A percentile compares a stretch with the other conserved stretches of the same genome.
Conservation (phyloP, 441 rosid genomes). For the Pelargonium myrrhifolium region DNA sequence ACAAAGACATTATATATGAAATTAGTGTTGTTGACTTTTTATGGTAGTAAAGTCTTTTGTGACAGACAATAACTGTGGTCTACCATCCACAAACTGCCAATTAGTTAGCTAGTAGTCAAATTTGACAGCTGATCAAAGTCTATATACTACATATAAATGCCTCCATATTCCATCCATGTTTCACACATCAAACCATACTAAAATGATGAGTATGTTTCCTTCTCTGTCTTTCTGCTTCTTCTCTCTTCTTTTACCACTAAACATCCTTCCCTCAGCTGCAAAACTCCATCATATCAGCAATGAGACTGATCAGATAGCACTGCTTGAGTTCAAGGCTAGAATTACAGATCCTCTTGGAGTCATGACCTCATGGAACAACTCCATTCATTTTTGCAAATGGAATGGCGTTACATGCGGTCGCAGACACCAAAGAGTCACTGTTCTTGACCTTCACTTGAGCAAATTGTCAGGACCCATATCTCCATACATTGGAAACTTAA, state of each 20-base stretch:
- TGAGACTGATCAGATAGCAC: background rate
- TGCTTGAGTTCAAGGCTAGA: constrained; percentile 8
- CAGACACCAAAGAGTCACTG: constrained; percentile 10
- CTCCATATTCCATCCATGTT: background rate
- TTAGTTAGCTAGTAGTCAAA: too few species aligned
- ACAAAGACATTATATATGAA: too few species aligned
- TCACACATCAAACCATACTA: background rate
- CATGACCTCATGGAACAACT: constrained; percentile 8
- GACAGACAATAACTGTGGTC: too few species aligned
- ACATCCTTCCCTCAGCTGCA: background rate
- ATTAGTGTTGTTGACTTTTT: too few species aligned
- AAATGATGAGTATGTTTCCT: background rate
- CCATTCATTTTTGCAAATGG: constrained; percentile 18
- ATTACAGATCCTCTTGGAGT: constrained; percentile 6
- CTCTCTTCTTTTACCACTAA: background rate
- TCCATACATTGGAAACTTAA: constrained; percentile 20
- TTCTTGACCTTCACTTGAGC: background rate
- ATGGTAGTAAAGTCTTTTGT: too few species aligned
- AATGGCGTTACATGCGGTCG: constrained; percentile 7
- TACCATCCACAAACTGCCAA: too few species aligned
- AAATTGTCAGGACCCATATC: constrained; percentile 15
- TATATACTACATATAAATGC: background rate
- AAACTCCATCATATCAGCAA: background rate
- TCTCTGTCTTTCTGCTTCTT: background rate
- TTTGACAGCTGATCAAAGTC: too few species aligned